Percentiles rank a stretch among this genome's conserved stretches.
Evolutionary conservation across 495 filamentous ascomycete genomes (phyloP).

Genomic region (Aspergillus indologenus): DNA sequence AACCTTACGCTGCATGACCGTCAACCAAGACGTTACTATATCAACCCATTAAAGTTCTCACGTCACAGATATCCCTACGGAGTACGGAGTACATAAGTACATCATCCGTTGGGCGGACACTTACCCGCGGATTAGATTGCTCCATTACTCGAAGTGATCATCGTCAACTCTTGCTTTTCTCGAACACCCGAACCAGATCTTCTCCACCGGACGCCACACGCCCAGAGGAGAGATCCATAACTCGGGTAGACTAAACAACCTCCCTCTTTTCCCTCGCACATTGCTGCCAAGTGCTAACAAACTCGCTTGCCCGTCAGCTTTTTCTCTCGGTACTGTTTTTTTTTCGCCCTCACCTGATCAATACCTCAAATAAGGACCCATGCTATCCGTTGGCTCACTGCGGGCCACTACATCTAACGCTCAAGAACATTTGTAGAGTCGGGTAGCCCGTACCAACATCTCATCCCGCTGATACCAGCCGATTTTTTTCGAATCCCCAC

Average conservation of each 20-base stretch:
- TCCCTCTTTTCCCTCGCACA: neutral
- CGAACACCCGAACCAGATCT: neutral
- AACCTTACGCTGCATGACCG: neutral
- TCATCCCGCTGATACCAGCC: neutral
- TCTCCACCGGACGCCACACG: constrained; percentile 1
- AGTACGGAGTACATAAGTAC: neutral
- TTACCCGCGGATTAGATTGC: constrained; percentile 1
- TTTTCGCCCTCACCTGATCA: neutral
- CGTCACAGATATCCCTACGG: neutral
- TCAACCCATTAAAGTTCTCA: neutral
- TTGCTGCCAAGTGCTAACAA: constrained; percentile 1
- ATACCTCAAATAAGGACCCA: neutral
- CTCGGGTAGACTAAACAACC: neutral
- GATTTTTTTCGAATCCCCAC: neutral
- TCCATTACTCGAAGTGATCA: neutral
- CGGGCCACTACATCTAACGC: neutral
- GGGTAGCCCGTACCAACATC: neutral
- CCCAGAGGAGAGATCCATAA: neutral
- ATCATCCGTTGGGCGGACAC: neutral
- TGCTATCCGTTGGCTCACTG: neutral
- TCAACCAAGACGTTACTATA: neutral
- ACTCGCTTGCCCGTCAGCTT: neutral
- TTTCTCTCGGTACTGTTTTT: too few species aligned
- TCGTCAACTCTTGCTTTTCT: neutral
- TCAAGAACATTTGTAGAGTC: neutral